A percentile compares a stretch with the other conserved stretches of the same genome.
phyloP scores from a whole-genome alignment of 163 green algal species.

The Scenedesmus sp. region DNA sequence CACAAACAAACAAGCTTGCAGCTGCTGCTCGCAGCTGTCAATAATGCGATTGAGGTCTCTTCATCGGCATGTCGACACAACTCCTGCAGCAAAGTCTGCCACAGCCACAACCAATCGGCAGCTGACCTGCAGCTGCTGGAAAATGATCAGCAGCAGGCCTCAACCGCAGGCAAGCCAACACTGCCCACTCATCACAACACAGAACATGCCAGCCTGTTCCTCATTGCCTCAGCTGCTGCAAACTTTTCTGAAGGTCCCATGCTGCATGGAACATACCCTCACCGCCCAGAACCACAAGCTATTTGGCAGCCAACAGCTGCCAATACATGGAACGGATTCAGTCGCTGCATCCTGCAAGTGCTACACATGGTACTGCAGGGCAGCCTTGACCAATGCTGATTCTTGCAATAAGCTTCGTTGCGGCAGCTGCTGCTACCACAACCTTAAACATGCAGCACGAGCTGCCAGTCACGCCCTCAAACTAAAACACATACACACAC shows the following conservation, averaged over 20 bases:
- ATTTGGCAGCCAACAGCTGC: background rate
- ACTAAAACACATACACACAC: background rate
- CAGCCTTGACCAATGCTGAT: background rate
- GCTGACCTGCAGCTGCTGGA: slow-evolving; percentile 8
- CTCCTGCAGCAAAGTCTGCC: background rate
- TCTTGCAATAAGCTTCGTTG: background rate
- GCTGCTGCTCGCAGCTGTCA: background rate
- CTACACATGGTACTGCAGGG: background rate
- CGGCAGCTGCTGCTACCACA: background rate
- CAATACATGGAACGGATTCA: background rate
- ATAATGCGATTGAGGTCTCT: background rate
- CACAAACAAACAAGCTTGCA: background rate
- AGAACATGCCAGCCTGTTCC: background rate
- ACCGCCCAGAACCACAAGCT: background rate
- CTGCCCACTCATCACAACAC: background rate
- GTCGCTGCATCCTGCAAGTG: background rate
- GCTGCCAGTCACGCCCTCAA: background rate
- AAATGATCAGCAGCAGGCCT: slow-evolving; percentile 10
- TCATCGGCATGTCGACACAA: background rate
- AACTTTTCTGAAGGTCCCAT: background rate
- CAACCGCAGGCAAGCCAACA: background rate
- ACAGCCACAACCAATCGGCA: slow-evolving; percentile 17
- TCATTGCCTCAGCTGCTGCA: background rate
- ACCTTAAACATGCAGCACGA: background rate
- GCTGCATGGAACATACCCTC: background rate